These are phyloP conservation scores for Flaveria brownii DNA, from an alignment of 129 eudicot genomes.

Conservation along the genomic window DNA sequence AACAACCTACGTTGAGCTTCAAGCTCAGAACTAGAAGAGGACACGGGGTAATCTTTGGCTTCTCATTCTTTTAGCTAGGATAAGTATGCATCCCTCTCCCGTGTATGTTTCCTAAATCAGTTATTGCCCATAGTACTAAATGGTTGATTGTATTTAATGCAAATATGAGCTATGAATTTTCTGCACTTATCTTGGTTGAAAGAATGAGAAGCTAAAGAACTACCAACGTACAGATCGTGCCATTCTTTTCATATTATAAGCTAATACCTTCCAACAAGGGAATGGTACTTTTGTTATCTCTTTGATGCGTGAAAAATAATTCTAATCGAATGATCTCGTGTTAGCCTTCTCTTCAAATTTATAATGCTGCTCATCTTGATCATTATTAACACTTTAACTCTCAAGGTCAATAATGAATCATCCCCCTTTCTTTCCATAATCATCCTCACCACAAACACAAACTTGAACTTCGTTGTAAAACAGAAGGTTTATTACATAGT, in stretches of 20 bases:
- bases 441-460: background rate
- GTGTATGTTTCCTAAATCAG: background rate
- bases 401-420: background rate
- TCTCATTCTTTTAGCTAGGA: background rate
- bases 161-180: background rate
- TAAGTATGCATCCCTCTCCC: background rate
- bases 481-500: background rate
- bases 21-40: too few species aligned
- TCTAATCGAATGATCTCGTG: background rate
- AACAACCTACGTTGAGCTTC: background rate
- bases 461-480: background rate
- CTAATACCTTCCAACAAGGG: background rate
- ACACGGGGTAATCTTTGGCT: background rate
- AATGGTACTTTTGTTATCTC: background rate
- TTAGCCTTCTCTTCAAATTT: background rate
- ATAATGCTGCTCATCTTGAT: background rate
- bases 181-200: background rate
- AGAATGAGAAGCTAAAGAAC: background rate
- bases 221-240: background rate
- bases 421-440: background rate
- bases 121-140: background rate
- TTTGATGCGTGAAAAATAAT: background rate
- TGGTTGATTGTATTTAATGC: background rate
- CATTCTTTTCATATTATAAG: background rate
- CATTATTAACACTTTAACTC: background rate